Base-by-base conservation (phyloP, 345 rosid genomes). In the Rhizophora apiculata region DNA sequence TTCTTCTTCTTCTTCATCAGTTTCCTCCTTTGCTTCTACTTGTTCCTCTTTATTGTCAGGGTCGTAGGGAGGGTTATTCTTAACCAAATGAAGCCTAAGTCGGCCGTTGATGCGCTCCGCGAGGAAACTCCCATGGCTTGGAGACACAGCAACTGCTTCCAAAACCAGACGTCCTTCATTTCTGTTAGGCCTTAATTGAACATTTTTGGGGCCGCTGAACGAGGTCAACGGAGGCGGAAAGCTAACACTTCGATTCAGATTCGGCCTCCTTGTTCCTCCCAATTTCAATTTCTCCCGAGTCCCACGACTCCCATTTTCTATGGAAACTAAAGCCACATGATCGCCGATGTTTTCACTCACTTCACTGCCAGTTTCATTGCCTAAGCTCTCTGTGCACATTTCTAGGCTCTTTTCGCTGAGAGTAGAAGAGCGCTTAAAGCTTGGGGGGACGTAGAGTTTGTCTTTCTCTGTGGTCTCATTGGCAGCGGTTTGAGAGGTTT, bases 171-270 rank as follows among this genome's bases (percentile, higher is more conserved):
- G 11, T 3, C 79, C 75, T 30, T 39, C 68, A 61, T 76, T 67
- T 48, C 75, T 66, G 24, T 9, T 72, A 6, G 71, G 59, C 79
- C 43, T 70, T 66, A 76, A 46, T 22, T 55, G 79, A 29, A 76
- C 60, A 11, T 3, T 43, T 6, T 56, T 36, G 8, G 60, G 19
- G 22, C 79, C 67, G 5, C 71, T 61, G 5, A 76, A 65, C 13
- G 74, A 76, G 20, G 63, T 76, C 71, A 70, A 52, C 6, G 71
- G 75, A 61, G 79, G 79, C 3, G 79, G 79, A 48, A 76, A 76
- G 74, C 62, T 58, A 54, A 16, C 34, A 22, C 4, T 69, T 36
- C 74, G 39, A 7, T 30, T 64, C 66, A 34, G 39, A 7, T 30
- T 64, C 66, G n/a, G 51, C 51, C 60, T 51, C 21, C 32, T 59